Base-by-base conservation (phyloP, 2,329 filamentous ascomycete genomes). In the Clonostachys rhizophaga region DNA sequence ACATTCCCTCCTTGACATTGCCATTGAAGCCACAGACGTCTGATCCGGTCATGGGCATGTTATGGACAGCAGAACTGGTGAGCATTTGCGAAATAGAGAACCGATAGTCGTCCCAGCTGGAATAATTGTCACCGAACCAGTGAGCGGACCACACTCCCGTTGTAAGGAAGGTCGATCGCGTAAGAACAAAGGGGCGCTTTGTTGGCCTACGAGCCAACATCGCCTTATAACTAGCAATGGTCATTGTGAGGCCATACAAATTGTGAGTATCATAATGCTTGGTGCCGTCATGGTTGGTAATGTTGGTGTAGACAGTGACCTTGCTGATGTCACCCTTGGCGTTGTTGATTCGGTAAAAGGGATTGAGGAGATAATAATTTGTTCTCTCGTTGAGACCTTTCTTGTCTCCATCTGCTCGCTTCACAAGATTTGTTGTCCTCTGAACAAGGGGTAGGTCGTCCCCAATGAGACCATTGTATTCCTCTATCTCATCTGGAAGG, bases 181-280 rank as follows among this genome's bases (percentile, higher is more conserved):
- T 87, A 54, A 90, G 86, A 43, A 90, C 70, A 52, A 90, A 59
- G 2, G 87, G 85, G 0, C 86, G 77, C 5, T 81, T 65, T 1
- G 60, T 61, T 0, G 86, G 84, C 2, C 84, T 77, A 9, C 86
- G 79, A 12, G 67, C 61, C 5, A 80, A 59, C 83, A 90, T 67
- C 0, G 76, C 71, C 53, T 82, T 60, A 18, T 69, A 62, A 57
- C 24, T 42, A n/a, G 40, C 72, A 12, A 71, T 66, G 4, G 81
- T 84, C 86, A 89, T 89, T 81, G 87, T 81, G 39, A 45, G 44
- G 41, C 87, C 87, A 61, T 86, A 89, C 2, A 89, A 63, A 55
- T 89, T 89, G 64, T 90, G 86, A 0, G 80, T 85, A 57, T 90
- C 87, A 58, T 89, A 89, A 64, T 87, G 81, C 17, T 72, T 70